Conservation (phyloP, 2,329 filamentous ascomycete genomes). For the Colletotrichum falcatum region DNA sequence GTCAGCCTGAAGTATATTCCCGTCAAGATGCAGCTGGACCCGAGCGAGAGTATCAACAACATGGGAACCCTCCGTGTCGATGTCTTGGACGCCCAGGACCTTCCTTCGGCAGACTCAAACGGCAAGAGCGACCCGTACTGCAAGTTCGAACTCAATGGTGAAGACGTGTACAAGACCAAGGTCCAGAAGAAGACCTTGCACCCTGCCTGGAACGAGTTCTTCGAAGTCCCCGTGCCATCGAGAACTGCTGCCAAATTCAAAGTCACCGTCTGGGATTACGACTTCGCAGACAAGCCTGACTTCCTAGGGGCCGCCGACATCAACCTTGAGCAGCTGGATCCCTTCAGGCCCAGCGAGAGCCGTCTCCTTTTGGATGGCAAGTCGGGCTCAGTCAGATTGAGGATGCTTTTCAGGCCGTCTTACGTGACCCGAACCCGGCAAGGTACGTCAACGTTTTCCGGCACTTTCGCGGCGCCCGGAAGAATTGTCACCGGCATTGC, state of each 20-base stretch:
- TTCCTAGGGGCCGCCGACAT: conserved; percentile 84
- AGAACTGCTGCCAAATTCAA: conserved; percentile 86
- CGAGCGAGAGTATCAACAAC: conserved; percentile 98
- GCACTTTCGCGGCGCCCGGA: conserved; percentile 87
- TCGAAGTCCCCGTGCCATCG: conserved; percentile 85
- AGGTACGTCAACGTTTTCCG: conserved; percentile 92
- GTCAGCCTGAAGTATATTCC: conserved; percentile 96
- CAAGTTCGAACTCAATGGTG: conserved; percentile 91
- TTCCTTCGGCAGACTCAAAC: conserved; percentile 95
- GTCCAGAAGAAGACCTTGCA: conserved; percentile 96
- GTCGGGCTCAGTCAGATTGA: conserved; percentile 84
- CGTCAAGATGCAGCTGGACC: conserved; percentile 92
- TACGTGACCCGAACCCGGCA: conserved; percentile 90
- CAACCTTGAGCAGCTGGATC: conserved; percentile 83
- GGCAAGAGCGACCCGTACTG: conserved; percentile 98
- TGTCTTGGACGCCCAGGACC: conserved; percentile 83
- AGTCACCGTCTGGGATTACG: conserved; percentile 92
- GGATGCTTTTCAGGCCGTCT: conserved; percentile 90
- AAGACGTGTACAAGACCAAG: conserved; percentile 95
- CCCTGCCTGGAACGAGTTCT: conserved; percentile 96
- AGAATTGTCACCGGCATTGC: conserved; percentile 86
- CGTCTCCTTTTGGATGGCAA: conserved; percentile 86
- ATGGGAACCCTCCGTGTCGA: conserved; percentile 97
- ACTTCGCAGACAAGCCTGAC: conserved; percentile 95
- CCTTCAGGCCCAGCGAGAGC: conserved; percentile 84